A percentile compares a stretch with the other conserved stretches of the same genome.
Conservation (phyloP, 805 yeast genomes). For the Metschnikowia santaceciliae region DNA sequence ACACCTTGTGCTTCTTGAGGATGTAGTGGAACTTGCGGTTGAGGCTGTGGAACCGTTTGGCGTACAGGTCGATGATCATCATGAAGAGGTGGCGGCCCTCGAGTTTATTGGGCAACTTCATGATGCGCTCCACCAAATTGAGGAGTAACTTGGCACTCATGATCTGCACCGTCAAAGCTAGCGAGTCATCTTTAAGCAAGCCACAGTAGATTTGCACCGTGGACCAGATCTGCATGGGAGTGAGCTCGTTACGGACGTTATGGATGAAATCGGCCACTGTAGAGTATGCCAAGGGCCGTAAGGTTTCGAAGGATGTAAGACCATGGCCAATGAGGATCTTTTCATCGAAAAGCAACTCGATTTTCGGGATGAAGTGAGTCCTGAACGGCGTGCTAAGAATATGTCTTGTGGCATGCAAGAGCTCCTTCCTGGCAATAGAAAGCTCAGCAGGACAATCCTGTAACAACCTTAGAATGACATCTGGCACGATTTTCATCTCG, state of each 20-base stretch:
- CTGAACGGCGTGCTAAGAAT: constrained; percentile 89
- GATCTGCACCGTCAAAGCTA: constrained; percentile 87
- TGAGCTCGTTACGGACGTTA: constrained; percentile 79
- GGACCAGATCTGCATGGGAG: constrained; percentile 79
- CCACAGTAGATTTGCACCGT: constrained; percentile 80
- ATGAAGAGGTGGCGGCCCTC: constrained; percentile 83
- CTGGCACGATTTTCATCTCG: constrained; percentile 66
- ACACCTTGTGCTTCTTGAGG: constrained; percentile 55
- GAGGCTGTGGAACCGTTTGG: constrained; percentile 71
- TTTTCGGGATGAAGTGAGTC: constrained; percentile 74
- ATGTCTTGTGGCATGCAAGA: constrained; percentile 91
- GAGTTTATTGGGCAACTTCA: constrained; percentile 73
- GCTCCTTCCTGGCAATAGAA: constrained; percentile 86
- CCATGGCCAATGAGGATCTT: constrained; percentile 89
- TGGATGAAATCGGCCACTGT: constrained; percentile 96
- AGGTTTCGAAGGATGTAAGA: constrained; percentile 81
- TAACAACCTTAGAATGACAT: constrained; percentile 73
- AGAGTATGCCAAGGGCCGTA: constrained; percentile 90
- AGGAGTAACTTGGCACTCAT: constrained; percentile 91
- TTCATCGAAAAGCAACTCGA: constrained; percentile 82
- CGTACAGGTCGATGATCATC: constrained; percentile 83
- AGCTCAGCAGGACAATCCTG: constrained; percentile 96
- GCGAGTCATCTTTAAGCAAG: constrained; percentile 71
- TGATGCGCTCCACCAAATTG: constrained; percentile 83
- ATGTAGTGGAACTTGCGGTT: constrained; percentile 69